Conservation (phyloP, 305 asterid genomes). For the Rubia balearica region DNA sequence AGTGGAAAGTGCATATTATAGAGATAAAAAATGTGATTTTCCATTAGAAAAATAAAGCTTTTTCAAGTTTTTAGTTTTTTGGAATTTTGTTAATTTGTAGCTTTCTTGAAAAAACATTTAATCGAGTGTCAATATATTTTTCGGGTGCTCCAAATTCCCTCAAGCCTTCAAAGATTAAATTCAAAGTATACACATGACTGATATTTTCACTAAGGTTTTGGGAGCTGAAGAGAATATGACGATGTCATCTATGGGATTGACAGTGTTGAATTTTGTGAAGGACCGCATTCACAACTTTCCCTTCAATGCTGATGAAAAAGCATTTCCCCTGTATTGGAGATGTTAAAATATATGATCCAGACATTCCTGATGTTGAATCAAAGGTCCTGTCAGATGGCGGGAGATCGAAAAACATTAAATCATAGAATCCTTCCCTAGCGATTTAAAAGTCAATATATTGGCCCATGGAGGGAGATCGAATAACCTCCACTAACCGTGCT, state of each 20-base stretch:
- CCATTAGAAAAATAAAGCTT: no score
- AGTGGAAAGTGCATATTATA: no score
- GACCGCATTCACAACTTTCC: constrained; percentile 68
- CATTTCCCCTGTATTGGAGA: constrained; percentile 64
- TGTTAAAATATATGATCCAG: constrained; percentile 60
- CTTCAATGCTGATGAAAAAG: constrained; percentile 62
- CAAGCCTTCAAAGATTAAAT: constrained; percentile 37
- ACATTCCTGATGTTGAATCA: constrained; percentile 58
- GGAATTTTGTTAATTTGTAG: no score
- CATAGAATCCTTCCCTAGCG: no score
- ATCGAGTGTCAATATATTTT: no score
- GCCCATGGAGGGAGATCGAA: no score
- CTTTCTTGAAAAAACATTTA: no score
- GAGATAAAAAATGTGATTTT: no score
- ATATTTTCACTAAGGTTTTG: constrained; percentile 33
- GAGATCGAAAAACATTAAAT: no score
- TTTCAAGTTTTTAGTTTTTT: no score
- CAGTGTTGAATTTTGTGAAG: constrained; percentile 56
- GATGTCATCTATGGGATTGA: constrained; percentile 78
- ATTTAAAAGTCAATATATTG: no score
- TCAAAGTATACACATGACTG: constrained; percentile 29
- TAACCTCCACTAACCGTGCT: no score
- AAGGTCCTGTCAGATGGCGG: constrained; percentile 37
- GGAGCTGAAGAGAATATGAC: constrained; percentile 47
- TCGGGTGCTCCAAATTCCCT: constrained; percentile 37